Evolutionary conservation across 805 yeast species (phyloP).

Genomic region (Candida alai): DNA sequence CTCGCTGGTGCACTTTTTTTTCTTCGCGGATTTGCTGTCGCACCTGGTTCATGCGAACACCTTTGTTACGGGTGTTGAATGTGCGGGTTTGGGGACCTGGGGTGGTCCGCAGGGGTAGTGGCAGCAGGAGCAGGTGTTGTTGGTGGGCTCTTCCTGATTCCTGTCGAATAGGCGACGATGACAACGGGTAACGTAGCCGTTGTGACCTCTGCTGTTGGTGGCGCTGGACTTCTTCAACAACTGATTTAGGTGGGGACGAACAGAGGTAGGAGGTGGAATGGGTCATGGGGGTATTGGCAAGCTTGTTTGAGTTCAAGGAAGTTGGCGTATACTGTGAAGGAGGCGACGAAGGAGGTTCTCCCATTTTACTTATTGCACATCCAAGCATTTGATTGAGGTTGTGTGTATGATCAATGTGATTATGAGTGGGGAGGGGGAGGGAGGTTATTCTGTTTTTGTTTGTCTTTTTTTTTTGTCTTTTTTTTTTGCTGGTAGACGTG

Average conservation of each 20-base stretch:
- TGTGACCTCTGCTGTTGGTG: slow-evolving; percentile 16
- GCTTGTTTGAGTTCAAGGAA: too few relatives aligned
- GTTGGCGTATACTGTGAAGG: too few relatives aligned
- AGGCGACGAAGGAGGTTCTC: too few relatives aligned
- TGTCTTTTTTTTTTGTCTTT: too few relatives aligned
- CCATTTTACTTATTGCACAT: too few relatives aligned
- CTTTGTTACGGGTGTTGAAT: slow-evolving; percentile 18
- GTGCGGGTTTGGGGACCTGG: not conserved
- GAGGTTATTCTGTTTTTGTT: too few relatives aligned
- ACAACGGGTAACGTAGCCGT: slow-evolving; percentile 14
- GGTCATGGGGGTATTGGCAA: too few relatives aligned
- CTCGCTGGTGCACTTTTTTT: slow-evolving; percentile 15
- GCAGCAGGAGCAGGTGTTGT: slow-evolving; percentile 2
- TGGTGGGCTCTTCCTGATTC: not conserved
- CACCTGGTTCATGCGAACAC: slow-evolving; percentile 19
- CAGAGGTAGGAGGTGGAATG: too few relatives aligned
- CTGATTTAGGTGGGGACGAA: slow-evolving; percentile 6
- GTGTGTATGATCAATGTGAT: too few relatives aligned
- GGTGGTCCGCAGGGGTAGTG: slow-evolving; percentile 3
- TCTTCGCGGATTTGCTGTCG: slow-evolving; percentile 24
- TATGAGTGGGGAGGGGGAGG: too few relatives aligned
- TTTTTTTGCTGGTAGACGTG: too few relatives aligned
- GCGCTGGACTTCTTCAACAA: slow-evolving; percentile 16
- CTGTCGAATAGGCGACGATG: slow-evolving; percentile 9
- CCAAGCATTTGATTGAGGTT: too few relatives aligned